Base-by-base conservation (phyloP, 2,329 filamentous ascomycete species). In the Sclerotiophoma versabilis region DNA sequence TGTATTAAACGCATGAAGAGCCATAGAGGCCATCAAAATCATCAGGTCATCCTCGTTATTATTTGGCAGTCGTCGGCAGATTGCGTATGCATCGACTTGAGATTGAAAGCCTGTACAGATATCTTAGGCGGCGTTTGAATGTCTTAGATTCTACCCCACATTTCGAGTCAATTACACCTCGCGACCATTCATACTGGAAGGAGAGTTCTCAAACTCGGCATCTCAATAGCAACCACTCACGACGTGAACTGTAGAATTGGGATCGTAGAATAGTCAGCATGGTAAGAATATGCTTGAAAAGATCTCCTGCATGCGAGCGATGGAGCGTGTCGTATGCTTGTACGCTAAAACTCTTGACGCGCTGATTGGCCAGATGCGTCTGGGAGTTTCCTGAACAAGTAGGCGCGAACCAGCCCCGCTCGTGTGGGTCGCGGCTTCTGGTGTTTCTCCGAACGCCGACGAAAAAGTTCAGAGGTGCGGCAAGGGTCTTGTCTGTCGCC, bases 301-400 rank as follows among this genome's bases (percentile, higher is more conserved):
- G 54, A 63, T 49, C 55, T 50, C 54, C 44, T 60, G 59, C 60
- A 60, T 53, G 43, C 34, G 48, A 56, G 44, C 25, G 38, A 36
- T 47, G 34, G 32, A 44, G 49, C 62, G 59, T 62, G 64, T 68
- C 65, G 62, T 66, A 64, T 63, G 62, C 45, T 52, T 57, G 44
- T 27, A 43, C 54, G 55, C 41, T 51, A 38, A 46, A n/a, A 14
- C 10, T n/a, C 20, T 36, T 23, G 49, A 67, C 69, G 68, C 58
- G 65, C 61, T 70, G 66, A 70, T 72, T 65, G 64, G 68, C 34
- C 45, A 33, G 14, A 34, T 9, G 3, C 23, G 27, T 27, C 25
- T 44, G 32, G 25, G n/a, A 44, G n/a, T 39, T 63, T 46, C 60
- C 50, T 25, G n/a, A 59, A 57, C 11, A 27, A 49, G 55, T 48